phyloP scores from a whole-genome alignment of 1,284 basidiomycete species.

The Malassezia psittaci region DNA sequence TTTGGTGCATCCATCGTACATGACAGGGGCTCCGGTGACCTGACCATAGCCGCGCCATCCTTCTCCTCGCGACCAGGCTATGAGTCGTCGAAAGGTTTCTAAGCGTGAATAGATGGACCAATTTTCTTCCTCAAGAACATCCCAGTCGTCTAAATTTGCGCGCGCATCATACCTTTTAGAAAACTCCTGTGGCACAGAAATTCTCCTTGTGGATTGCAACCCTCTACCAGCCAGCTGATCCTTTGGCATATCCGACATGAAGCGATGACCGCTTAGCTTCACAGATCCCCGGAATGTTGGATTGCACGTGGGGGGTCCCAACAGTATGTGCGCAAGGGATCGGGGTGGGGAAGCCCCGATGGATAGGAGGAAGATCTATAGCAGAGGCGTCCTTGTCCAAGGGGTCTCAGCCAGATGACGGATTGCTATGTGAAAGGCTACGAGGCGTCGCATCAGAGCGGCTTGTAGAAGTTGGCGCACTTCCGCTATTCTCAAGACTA shows the following conservation, averaged over 20 bases:
- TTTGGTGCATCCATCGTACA: constrained; percentile 30
- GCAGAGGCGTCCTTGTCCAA: no score
- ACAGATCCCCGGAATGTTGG: neutral
- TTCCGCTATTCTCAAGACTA: neutral
- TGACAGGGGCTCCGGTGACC: constrained; percentile 39
- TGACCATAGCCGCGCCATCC: constrained; percentile 40
- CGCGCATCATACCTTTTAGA: neutral
- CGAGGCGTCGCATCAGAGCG: neutral
- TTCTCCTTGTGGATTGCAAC: neutral
- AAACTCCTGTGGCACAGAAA: neutral
- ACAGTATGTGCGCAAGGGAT: neutral
- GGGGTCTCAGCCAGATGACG: neutral
- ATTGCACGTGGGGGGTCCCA: neutral
- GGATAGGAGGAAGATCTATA: no score
- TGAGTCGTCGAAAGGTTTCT: constrained; percentile 24
- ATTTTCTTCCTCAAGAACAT: neutral
- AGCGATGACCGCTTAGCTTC: no score
- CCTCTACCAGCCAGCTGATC: no score
- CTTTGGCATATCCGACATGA: no score
- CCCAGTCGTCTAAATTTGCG: neutral
- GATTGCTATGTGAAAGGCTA: neutral
- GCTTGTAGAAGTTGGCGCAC: neutral
- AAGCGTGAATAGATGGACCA: neutral
- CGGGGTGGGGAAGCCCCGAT: no score
- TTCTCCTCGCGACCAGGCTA: constrained; percentile 34